Evolutionary conservation across 352 stramenopile genomes (phyloP).

Genomic region (Phytophthora kernoviae): DNA sequence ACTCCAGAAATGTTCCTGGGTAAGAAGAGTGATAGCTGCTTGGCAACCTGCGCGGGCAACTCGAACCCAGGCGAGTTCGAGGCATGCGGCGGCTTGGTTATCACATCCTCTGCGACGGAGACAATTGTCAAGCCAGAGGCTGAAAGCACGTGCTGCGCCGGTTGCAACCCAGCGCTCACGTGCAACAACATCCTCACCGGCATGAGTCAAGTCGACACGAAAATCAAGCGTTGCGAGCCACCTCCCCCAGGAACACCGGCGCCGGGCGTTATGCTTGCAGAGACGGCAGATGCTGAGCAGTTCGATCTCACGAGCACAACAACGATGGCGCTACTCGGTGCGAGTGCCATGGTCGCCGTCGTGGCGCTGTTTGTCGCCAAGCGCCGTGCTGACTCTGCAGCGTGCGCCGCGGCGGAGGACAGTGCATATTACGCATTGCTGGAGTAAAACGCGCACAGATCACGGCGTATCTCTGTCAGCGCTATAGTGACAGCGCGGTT

Average conservation of each 20-base stretch:
- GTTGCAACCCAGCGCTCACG: constrained; percentile 3
- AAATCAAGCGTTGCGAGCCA: constrained; percentile 41
- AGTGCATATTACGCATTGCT: constrained; percentile 68
- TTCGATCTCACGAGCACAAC: constrained; percentile 24
- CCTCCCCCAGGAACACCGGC: constrained; percentile 3
- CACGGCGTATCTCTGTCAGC: too few species aligned
- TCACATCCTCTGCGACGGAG: constrained; percentile 26
- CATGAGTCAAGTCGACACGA: constrained; percentile 14
- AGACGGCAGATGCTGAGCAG: constrained; percentile 19
- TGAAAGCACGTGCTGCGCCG: constrained; percentile 40
- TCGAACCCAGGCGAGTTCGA: constrained; percentile 33
- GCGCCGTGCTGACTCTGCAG: constrained; percentile 11
- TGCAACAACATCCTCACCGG: neutral
- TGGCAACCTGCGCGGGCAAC: constrained; percentile 33
- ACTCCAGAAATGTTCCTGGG: constrained; percentile 38
- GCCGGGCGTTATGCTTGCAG: constrained; percentile 19
- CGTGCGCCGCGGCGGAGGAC: constrained; percentile 10
- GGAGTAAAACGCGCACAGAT: constrained; percentile 26
- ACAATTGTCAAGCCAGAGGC: constrained; percentile 26
- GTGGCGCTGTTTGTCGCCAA: constrained; percentile 61
- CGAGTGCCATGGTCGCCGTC: constrained; percentile 48
- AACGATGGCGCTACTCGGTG: constrained; percentile 36
- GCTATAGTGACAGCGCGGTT: too few species aligned
- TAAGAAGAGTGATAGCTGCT: constrained; percentile 31
- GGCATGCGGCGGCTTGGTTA: constrained; percentile 44